Evolutionary conservation across 1,284 basidiomycete species (phyloP).

Genomic region (Butyriboletus appendiculatus): DNA sequence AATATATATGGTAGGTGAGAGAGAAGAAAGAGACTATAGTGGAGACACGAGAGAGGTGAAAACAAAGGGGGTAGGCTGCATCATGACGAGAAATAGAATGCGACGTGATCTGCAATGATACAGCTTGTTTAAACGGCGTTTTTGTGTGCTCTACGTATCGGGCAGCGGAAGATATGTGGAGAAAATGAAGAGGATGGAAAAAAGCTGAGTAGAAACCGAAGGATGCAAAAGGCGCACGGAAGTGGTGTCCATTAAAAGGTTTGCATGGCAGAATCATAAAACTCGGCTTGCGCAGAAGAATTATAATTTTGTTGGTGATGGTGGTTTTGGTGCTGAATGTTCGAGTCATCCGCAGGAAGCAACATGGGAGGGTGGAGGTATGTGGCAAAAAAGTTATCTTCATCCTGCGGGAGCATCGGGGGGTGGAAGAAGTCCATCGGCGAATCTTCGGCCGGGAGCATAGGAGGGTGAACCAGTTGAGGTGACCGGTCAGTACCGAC

Average conservation of each 20-base stretch:
- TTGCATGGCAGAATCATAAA: slow-evolving; percentile 33
- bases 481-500: slow-evolving; percentile 53
- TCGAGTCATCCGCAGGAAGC: slow-evolving; percentile 38
- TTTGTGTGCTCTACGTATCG: slow-evolving; percentile 21
- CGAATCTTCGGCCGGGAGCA: slow-evolving; percentile 51
- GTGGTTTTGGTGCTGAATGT: slow-evolving; percentile 36
- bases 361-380: slow-evolving; percentile 62
- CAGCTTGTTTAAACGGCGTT: slow-evolving; percentile 8
- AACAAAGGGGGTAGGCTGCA: background rate
- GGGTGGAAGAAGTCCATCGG: slow-evolving; percentile 56
- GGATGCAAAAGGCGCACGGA: slow-evolving; percentile 5
- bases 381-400: slow-evolving; percentile 53
- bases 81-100: slow-evolving; percentile 8
- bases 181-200: background rate
- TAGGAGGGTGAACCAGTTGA: slow-evolving; percentile 58
- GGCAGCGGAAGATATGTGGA: background rate
- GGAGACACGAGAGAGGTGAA: background rate
- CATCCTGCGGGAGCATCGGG: slow-evolving; percentile 49
- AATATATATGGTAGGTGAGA: slow-evolving; percentile 34
- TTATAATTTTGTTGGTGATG: slow-evolving; percentile 38
- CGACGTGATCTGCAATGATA: slow-evolving; percentile 20
- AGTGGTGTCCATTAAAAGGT: slow-evolving; percentile 24
- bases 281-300: slow-evolving; percentile 23
- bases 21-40: slow-evolving; percentile 7
- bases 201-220: slow-evolving; percentile 12